These are phyloP conservation scores for Cruciata laevipes DNA, from an alignment of 257 asterid genomes.

Conservation along the genomic window DNA sequence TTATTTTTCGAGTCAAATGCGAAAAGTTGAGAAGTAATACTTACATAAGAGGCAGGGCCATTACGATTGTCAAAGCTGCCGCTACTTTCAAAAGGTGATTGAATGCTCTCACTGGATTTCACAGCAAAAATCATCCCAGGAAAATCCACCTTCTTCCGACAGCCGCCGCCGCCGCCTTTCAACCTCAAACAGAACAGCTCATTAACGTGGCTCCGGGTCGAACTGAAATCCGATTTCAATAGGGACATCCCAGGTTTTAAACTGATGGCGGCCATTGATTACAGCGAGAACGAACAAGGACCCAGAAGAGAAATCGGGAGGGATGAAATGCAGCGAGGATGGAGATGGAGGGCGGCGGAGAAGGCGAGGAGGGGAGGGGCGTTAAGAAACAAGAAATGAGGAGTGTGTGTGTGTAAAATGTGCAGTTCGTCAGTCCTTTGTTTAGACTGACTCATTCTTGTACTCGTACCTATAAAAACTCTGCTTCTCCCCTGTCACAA, in stretches of 20 bases:
- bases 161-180: slow-evolving; percentile 7
- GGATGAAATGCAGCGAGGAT: background rate
- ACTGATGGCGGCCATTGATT: slow-evolving; percentile 46
- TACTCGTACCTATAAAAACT: background rate
- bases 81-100: slow-evolving; percentile 18
- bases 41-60: slow-evolving; percentile 48
- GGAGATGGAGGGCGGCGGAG: slow-evolving; percentile 12
- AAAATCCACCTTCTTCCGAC: slow-evolving; percentile 15
- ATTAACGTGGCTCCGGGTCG: slow-evolving; percentile 17
- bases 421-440: background rate
- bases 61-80: slow-evolving; percentile 26
- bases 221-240: slow-evolving; percentile 24
- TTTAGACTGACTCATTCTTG: background rate
- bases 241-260: slow-evolving; percentile 33
- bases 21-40: slow-evolving; percentile 7
- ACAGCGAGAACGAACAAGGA: background rate
- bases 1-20: background rate
- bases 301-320: background rate
- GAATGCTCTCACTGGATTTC: slow-evolving; percentile 26
- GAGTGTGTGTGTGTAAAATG: background rate
- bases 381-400: slow-evolving; percentile 3
- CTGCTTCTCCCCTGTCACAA: background rate
- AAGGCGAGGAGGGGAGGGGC: slow-evolving; percentile 14
- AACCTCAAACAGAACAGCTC: slow-evolving; percentile 31
- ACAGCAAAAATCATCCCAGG: slow-evolving; percentile 17